Base-by-base conservation (phyloP, 164 flowering plant species). In the Chloranthus sessilifolius region DNA sequence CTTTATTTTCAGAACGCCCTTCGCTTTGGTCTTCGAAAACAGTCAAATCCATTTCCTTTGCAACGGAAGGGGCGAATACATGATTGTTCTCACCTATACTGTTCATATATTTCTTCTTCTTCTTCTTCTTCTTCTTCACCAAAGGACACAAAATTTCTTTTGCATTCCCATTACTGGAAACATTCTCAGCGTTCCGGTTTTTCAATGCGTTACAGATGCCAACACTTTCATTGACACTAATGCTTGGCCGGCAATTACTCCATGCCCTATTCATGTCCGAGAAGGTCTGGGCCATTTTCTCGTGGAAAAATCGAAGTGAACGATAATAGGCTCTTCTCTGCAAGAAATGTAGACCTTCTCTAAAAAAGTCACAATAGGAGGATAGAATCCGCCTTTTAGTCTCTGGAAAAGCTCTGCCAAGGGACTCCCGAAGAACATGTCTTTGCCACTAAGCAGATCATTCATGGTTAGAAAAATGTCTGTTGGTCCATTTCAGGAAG, bases 401-500 rank as follows among this genome's bases (percentile, higher is more conserved):
- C 62, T 72, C 15, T 59, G 28, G 40, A 57, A 67, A 20, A 72
- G 43, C 26, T 31, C 47, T 25, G 47, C 45, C 61, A 64, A n/a
- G 27, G 75, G 69, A 58, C 62, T 67, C 34, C 70, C 70, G 33
- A 72, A 63, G 49, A 54, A 61, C 10, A 72, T 26, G 15, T 67
- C 41, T 24, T 43, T 43, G 39, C 72, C 72, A 47, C 59, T 55
- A 51, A 72, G 64, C 34, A 72, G 65, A 33, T 67, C 67, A 26
- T 37, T 58, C 72, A 72, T 58, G 12, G 76, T 72, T 43, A 58
- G 15, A 53, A 57, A 52, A 67, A 67, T 15, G 69, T 67, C 14
- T 64, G 62, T 49, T 64, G 70, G 53, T 67, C 70, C 70, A 72
- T 55, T 58, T 72, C 69, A 5, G 72, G 76, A 38, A 72, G 60